Percentiles rank a stretch among this genome's conserved stretches.
phyloP scores from a whole-genome alignment of 148 eudicot species.

The Diospyros kaki region DNA sequence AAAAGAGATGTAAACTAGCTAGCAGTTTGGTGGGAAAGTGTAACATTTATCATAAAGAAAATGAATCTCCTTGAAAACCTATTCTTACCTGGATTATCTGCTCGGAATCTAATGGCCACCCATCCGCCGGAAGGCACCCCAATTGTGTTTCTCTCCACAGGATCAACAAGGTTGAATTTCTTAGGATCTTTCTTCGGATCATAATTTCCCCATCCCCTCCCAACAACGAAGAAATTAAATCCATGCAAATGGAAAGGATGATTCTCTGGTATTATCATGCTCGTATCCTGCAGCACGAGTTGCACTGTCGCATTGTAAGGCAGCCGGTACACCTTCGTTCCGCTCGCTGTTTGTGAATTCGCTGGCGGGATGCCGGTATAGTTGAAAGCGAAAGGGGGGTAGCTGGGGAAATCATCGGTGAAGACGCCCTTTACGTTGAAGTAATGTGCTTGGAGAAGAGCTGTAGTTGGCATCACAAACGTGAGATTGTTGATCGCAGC shows the following conservation, averaged over 20 bases:
- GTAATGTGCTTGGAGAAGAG: conserved; percentile 43
- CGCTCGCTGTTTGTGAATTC: conserved; percentile 23
- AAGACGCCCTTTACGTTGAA: conserved; percentile 42
- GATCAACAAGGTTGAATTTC: conserved; percentile 49
- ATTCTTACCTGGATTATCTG: conserved; percentile 48
- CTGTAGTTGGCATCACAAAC: conserved; percentile 46
- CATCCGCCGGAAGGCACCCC: conserved; percentile 61
- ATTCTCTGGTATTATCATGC: conserved; percentile 34
- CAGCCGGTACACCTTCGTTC: conserved; percentile 43
- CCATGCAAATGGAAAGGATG: conserved; percentile 54
- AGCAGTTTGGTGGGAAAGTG: too few relatives aligned
- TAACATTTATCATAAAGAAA: too few relatives aligned
- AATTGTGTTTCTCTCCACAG: conserved; percentile 53
- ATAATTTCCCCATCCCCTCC: conserved; percentile 36
- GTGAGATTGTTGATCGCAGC: conserved; percentile 48
- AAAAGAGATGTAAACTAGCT: too few relatives aligned
- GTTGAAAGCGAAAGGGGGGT: conserved; percentile 35
- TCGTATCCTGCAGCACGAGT: conserved; percentile 36
- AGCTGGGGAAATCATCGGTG: conserved; percentile 48
- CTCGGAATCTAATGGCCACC: conserved; percentile 43
- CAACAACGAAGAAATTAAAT: conserved; percentile 42
- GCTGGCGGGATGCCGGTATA: conserved; percentile 33
- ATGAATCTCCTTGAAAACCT: too few relatives aligned
- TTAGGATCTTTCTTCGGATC: conserved; percentile 35
- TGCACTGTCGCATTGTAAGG: conserved; percentile 43